Base-by-base conservation (phyloP, 2,329 filamentous ascomycete species). In the Setomelanomma holmii region DNA sequence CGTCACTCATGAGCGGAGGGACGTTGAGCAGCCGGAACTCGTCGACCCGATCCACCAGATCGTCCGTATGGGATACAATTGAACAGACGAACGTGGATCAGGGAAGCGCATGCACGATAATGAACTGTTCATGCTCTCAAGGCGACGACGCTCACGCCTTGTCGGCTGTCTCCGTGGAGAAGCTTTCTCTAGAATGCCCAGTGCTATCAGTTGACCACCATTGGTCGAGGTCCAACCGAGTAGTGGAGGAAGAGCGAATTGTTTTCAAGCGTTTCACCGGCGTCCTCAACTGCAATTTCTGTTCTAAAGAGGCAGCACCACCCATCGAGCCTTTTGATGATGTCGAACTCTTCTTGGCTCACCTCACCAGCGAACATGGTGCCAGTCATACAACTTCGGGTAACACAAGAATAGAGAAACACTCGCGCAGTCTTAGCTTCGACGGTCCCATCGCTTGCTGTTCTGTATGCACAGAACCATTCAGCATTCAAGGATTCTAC, bases 271-370 rank as follows among this genome's bases (percentile, higher is more conserved):
- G 96, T 74, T 96, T 96, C 82, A 95, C 95, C 77, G 91, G 91
- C 38, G 95, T 88, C 39, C 95, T 96, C 89, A 89, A 93, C n/a
- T 96, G 91, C 72, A 90, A 90, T 17, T 96, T 96, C 78, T 96
- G 91, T 67, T 89, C 90, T 1, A 89, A 89, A 22, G 88, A 89
- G 14, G 90, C 90, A 4, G 91, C 89, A 4, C 83, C 89, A 4
- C 87, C 88, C 1, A 90, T 96, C 76, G 96, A 95, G 82, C 91
- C 89, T 58, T 96, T 96, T 72, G 95, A 95, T 77, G 85, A 91
- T 45, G 90, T 90, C 47, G 91, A 96, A 59, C 90, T 96, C 49
- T 96, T 96, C 82, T 95, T 96, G 81, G 83, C 90, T 55, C 91
- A 96, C 72, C 77, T 96, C 68, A 92, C 89, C 5, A 88, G 89